These are phyloP conservation scores for Penicillium dipodomyicola DNA, from an alignment of 495 filamentous ascomycete species.

Conservation along the genomic window DNA sequence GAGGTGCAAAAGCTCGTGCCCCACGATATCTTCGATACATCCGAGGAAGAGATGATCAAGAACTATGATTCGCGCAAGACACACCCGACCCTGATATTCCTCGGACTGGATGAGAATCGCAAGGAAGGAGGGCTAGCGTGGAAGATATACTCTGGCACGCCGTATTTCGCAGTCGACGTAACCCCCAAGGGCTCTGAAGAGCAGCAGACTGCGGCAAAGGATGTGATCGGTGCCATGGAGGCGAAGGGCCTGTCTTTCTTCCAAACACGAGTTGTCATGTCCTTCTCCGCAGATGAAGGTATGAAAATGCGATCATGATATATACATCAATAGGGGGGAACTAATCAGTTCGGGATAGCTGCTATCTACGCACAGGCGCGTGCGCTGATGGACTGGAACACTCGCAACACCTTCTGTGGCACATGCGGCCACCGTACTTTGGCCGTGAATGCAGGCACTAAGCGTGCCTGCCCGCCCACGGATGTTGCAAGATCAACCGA, in stretches of 20 bases:
- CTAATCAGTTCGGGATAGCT: conserved; percentile 47
- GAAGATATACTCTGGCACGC: conserved; percentile 67
- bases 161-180: conserved; percentile 87
- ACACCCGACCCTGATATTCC: conserved; percentile 71
- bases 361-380: conserved; percentile 91
- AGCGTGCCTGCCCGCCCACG: conserved; percentile 81
- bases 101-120: conserved; percentile 75
- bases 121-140: conserved; percentile 50
- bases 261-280: conserved; percentile 56
- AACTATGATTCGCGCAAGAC: conserved; percentile 70
- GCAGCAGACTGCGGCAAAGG: conserved; percentile 44
- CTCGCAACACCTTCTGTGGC: conserved; percentile 86
- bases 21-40: conserved; percentile 62
- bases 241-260: conserved; percentile 58
- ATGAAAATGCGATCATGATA: conserved; percentile 10
- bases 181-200: conserved; percentile 63
- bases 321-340: not conserved
- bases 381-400: conserved; percentile 92
- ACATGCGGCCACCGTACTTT: conserved; percentile 82
- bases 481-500: conserved; percentile 52
- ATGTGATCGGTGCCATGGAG: conserved; percentile 56
- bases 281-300: conserved; percentile 61
- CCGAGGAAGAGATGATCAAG: conserved; percentile 70
- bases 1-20: conserved; percentile 71
- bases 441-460: conserved; percentile 84